Conservation (phyloP, 495 filamentous ascomycete genomes). For the Aspergillus biplanus region DNA sequence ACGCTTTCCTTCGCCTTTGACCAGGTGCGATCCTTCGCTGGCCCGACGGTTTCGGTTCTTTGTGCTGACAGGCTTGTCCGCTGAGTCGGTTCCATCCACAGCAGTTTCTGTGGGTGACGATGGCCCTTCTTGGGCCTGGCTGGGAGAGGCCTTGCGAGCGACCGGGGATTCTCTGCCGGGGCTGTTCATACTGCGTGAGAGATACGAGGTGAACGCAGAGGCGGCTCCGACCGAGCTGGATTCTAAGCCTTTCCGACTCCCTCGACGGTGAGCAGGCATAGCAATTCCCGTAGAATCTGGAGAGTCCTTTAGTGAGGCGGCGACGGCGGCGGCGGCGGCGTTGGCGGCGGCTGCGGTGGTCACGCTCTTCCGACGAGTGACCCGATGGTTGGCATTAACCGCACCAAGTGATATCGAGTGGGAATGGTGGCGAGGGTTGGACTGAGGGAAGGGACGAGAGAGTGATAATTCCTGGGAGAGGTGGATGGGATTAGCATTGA, state of each 20-base stretch:
- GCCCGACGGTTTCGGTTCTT: constrained; percentile 78
- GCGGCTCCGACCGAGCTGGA: constrained; percentile 44
- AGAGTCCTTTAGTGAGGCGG: constrained; percentile 72
- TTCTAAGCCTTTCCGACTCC: constrained; percentile 50
- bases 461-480: constrained; percentile 47
- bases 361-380: constrained; percentile 92
- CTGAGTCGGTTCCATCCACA: constrained; percentile 26
- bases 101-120: constrained; percentile 20
- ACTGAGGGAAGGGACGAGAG: constrained; percentile 47
- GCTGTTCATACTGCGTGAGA: constrained; percentile 55
- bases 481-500: constrained; percentile 18
- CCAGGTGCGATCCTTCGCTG: constrained; percentile 81
- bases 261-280: constrained; percentile 47
- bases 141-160: constrained; percentile 52
- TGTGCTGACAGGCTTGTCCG: constrained; percentile 55
- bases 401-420: constrained; percentile 81
- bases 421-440: constrained; percentile 74
- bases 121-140: constrained; percentile 56
- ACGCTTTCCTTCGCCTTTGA: constrained; percentile 76
- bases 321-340: constrained; percentile 74
- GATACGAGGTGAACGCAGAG: constrained; percentile 45
- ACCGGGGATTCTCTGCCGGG: constrained; percentile 54
- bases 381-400: constrained; percentile 78
- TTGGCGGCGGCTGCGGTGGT: constrained; percentile 75
- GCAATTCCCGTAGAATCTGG: constrained; percentile 43